Evolutionary conservation across 2,329 filamentous ascomycete genomes (phyloP).

Genomic region (Monilinia aucupariae): DNA sequence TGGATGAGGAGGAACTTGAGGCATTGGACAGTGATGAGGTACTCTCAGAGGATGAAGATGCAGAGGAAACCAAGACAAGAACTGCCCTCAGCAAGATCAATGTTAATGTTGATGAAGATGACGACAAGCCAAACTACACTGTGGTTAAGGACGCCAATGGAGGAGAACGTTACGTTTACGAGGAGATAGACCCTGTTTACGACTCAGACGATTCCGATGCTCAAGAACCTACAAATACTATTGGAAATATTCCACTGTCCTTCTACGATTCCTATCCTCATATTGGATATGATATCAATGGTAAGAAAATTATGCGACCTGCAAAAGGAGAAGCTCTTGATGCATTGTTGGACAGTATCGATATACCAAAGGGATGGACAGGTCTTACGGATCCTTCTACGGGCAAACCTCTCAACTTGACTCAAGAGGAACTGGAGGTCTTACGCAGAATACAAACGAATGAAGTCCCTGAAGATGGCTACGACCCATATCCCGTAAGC

Average conservation of each 20-base stretch:
- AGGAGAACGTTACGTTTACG: slow-evolving; percentile 82
- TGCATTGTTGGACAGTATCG: slow-evolving; percentile 90
- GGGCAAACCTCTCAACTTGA: slow-evolving; percentile 85
- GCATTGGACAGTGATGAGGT: slow-evolving; percentile 47
- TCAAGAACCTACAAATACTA: slow-evolving; percentile 76
- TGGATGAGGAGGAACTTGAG: slow-evolving; percentile 38
- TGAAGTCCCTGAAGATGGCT: slow-evolving; percentile 79
- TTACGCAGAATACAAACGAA: slow-evolving; percentile 84
- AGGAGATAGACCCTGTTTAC: slow-evolving; percentile 89
- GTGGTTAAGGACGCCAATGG: slow-evolving; percentile 81
- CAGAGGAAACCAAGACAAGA: slow-evolving; percentile 36
- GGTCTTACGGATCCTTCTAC: slow-evolving; percentile 90
- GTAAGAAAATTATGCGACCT: slow-evolving; percentile 94
- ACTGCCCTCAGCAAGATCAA: slow-evolving; percentile 39
- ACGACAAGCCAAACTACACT: slow-evolving; percentile 45
- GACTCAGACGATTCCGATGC: slow-evolving; percentile 93
- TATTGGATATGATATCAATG: slow-evolving; percentile 98
- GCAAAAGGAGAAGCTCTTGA: slow-evolving; percentile 91
- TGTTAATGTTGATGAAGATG: slow-evolving; percentile 37
- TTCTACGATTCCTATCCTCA: slow-evolving; percentile 98
- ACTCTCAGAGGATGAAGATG: slow-evolving; percentile 38
- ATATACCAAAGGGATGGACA: slow-evolving; percentile 95
- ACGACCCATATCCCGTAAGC: slow-evolving; percentile 81
- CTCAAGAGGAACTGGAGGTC: slow-evolving; percentile 80
- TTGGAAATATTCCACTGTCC: slow-evolving; percentile 86